A percentile compares a stretch with the other conserved stretches of the same genome.
Evolutionary conservation across 2,329 filamentous ascomycete genomes (phyloP).

Genomic region (Leptographium radiaticola): DNA sequence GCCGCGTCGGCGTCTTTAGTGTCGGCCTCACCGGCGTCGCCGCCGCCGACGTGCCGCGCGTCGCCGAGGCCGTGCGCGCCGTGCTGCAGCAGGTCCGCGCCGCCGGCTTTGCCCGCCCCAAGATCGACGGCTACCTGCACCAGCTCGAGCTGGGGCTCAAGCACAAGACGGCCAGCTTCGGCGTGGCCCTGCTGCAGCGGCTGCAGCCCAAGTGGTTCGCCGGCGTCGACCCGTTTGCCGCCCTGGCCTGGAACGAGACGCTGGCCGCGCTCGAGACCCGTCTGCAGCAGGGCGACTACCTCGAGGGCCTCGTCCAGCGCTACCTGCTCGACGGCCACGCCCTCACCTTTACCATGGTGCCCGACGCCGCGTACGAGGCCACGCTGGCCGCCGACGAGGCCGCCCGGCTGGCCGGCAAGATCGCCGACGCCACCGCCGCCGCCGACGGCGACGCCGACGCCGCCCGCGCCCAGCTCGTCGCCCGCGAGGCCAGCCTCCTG

Average conservation of each 20-base stretch:
- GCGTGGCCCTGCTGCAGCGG: slow-evolving; percentile 78
- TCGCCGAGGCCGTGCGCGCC: slow-evolving; percentile 60
- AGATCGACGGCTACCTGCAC: slow-evolving; percentile 88
- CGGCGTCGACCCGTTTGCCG: slow-evolving; percentile 81
- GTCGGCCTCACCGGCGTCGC: slow-evolving; percentile 85
- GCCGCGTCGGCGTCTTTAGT: slow-evolving; percentile 70
- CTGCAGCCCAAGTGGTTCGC: slow-evolving; percentile 93
- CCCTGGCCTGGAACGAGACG: slow-evolving; percentile 82
- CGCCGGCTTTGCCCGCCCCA: slow-evolving; percentile 75
- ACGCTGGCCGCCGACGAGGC: slow-evolving; percentile 68
- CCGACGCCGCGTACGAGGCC: slow-evolving; percentile 60
- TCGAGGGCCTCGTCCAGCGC: slow-evolving; percentile 76
- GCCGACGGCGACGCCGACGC: slow-evolving; percentile 62
- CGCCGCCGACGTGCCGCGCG: slow-evolving; percentile 61
- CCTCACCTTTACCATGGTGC: slow-evolving; percentile 88
- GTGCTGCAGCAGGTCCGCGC: slow-evolving; percentile 57
- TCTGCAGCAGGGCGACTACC: slow-evolving; percentile 63
- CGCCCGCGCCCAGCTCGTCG: slow-evolving; percentile 46
- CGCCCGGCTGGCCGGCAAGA: slow-evolving; percentile 58
- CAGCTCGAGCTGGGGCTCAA: slow-evolving; percentile 87
- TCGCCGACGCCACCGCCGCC: slow-evolving; percentile 53
- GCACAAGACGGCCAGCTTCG: slow-evolving; percentile 93
- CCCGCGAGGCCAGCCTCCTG: slow-evolving; percentile 68
- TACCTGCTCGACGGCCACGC: slow-evolving; percentile 81
- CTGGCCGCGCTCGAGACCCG: slow-evolving; percentile 69